These are phyloP conservation scores for Saccharomycopsis microspora DNA, from an alignment of 805 yeast species.

Conservation along the genomic window DNA sequence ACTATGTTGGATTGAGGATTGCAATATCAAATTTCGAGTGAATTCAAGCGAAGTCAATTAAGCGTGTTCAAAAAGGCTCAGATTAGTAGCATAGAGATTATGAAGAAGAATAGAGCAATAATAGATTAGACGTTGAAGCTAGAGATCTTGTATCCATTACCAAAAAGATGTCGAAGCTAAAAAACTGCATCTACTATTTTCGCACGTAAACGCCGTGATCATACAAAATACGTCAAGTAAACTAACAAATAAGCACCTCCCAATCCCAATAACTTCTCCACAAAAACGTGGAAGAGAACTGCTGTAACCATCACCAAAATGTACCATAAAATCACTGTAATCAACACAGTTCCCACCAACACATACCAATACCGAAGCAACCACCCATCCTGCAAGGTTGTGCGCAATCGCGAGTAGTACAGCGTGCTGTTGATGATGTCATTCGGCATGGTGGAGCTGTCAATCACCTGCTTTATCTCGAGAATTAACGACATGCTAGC, in stretches of 20 bases:
- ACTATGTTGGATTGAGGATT: no score
- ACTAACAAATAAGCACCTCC: neutral
- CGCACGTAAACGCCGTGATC: no score
- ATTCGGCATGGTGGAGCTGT: neutral
- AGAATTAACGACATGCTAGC: slow-evolving; percentile 7
- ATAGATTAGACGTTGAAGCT: no score
- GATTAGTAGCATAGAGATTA: no score
- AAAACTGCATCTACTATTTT: no score
- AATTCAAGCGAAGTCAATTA: no score
- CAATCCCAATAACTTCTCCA: slow-evolving; percentile 8
- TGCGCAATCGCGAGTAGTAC: neutral
- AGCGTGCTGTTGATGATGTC: neutral
- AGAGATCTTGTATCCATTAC: no score
- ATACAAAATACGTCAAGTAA: neutral
- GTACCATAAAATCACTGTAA: slow-evolving; percentile 2
- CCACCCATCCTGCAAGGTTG: neutral
- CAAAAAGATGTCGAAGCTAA: no score
- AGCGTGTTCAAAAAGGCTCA: no score
- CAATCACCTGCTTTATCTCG: neutral
- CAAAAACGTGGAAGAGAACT: slow-evolving; percentile 9
- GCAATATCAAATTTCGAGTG: no score
- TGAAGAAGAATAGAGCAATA: no score
- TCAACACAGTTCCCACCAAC: neutral
- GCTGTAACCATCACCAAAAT: slow-evolving; percentile 5
- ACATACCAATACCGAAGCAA: neutral